Conservation (phyloP, 352 stramenopile species). For the Pythium biforme region DNA sequence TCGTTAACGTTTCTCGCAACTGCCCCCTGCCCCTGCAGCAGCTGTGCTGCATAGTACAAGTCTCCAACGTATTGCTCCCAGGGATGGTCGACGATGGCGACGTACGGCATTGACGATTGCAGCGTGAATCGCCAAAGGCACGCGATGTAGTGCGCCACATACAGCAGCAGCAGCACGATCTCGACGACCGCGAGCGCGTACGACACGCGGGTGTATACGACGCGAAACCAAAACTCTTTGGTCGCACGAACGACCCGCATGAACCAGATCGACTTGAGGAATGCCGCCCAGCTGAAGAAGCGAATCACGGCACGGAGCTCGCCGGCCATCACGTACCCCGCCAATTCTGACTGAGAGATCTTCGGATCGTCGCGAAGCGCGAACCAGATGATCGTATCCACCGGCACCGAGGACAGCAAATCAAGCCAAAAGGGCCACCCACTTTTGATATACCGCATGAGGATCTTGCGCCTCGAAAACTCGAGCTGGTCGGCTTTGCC, state of each 20-base stretch:
- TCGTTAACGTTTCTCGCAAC: background rate
- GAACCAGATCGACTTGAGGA: conserved; percentile 24
- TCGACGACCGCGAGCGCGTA: conserved; percentile 19
- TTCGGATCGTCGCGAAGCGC: background rate
- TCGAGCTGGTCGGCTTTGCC: conserved; percentile 21
- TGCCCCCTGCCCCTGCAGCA: conserved; percentile 21
- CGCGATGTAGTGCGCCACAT: conserved; percentile 33
- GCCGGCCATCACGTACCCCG: conserved; percentile 2
- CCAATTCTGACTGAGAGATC: conserved; percentile 4
- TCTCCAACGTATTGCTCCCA: conserved; percentile 25
- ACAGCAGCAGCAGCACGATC: conserved; percentile 30
- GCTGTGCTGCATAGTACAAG: conserved; percentile 21
- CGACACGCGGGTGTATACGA: conserved; percentile 20
- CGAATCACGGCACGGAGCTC: conserved; percentile 17
- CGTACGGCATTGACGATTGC: background rate
- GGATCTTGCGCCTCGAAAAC: conserved; percentile 19
- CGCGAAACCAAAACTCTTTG: conserved; percentile 23
- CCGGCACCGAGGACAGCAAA: conserved; percentile 20
- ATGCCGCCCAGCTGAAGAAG: conserved; percentile 24
- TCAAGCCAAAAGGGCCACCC: conserved; percentile 26
- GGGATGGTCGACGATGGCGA: background rate
- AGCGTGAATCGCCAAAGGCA: conserved; percentile 33
- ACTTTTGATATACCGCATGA: conserved; percentile 10
- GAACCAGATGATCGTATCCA: conserved; percentile 22
- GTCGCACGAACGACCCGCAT: conserved; percentile 23